phyloP scores from a whole-genome alignment of 257 asterid genomes.

The Nicotiana noctiflora region DNA sequence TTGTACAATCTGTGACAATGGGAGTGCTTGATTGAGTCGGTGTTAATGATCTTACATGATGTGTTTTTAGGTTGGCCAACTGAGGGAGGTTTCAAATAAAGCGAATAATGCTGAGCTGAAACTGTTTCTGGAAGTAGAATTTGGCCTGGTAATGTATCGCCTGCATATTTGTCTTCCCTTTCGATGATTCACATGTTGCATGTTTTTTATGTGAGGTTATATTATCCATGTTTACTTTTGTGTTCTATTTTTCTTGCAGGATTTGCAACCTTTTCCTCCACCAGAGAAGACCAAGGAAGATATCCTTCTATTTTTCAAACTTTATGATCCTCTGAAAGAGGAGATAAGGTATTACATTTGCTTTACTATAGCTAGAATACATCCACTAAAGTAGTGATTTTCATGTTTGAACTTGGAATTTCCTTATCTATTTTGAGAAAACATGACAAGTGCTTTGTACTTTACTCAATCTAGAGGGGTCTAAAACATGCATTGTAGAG shows the following conservation, averaged over 20 bases:
- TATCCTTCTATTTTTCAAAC: slow-evolving; percentile 67
- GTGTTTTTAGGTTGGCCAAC: slow-evolving; percentile 58
- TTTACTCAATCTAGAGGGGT: not conserved
- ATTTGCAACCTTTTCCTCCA: slow-evolving; percentile 49
- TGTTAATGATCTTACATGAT: slow-evolving; percentile 7
- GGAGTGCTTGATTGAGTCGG: not conserved
- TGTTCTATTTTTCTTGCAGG: slow-evolving; percentile 28
- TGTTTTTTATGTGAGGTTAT: slow-evolving; percentile 7
- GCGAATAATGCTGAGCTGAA: slow-evolving; percentile 67
- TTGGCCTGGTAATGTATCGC: slow-evolving; percentile 44
- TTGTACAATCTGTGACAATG: not conserved
- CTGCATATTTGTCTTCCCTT: slow-evolving; percentile 5
- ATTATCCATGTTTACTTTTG: not conserved
- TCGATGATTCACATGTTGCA: slow-evolving; percentile 6
- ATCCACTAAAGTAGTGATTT: not conserved
- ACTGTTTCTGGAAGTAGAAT: slow-evolving; percentile 61
- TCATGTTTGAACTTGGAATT: not conserved
- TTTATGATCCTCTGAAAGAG: slow-evolving; percentile 65
- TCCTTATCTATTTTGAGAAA: not conserved
- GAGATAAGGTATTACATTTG: slow-evolving; percentile 39
- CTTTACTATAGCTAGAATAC: slow-evolving; percentile 13
- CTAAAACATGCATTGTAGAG: not conserved
- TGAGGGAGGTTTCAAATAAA: slow-evolving; percentile 68
- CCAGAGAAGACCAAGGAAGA: slow-evolving; percentile 64
- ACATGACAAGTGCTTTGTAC: not conserved